Evolutionary conservation across 2,329 filamentous ascomycete species (phyloP), one percentile per base, ranked within the genome.

Genomic region (Microcyclospora tardicrescens): DNA sequence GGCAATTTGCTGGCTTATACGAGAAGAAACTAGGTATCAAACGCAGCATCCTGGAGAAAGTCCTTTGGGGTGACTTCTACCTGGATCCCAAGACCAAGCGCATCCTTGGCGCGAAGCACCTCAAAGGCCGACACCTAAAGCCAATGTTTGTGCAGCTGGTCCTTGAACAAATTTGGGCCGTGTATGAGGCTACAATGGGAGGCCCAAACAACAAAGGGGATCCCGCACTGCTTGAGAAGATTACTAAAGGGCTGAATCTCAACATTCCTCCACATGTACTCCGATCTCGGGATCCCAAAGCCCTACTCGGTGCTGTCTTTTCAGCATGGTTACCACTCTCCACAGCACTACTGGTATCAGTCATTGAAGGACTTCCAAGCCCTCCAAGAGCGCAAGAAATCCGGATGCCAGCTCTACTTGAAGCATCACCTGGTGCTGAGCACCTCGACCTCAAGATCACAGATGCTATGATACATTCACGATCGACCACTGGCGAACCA

Each of bases 21-120:
- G 89, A 96, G 63, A 93, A 87, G 68, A 98, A 98, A 61, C 73
- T 98, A 6, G 89, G 91, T 11, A 93, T 96, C 61, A 96, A 94
- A 63, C 75, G 87, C 34, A 77, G 77, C 16, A 64, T 84, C 0
- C 73, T 98, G 56, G 87, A 98, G 61, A 95, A 91, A 57, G 85
- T 95, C 0, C 71, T 98, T 0, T 98, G 91, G 91, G 91, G 91
- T 34, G 89, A 86, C 58, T 98, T 84, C 59, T 98, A 95, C 60
- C 67, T 98, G 33, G 91, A 98, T 55, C 86, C 91, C 6, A 98
- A 96, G 62, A 93, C 87, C 1, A 98, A 94, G 61, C 84, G 93
- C 55, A 80, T 98, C 0, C 68, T 98, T 5, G 83, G 81, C 1
- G 75, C 79, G 19, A 96, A 94, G 61, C 91, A 98, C 65, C 68